phyloP scores from a whole-genome alignment of 1,139 yeast genomes.

The Candida sojae region DNA sequence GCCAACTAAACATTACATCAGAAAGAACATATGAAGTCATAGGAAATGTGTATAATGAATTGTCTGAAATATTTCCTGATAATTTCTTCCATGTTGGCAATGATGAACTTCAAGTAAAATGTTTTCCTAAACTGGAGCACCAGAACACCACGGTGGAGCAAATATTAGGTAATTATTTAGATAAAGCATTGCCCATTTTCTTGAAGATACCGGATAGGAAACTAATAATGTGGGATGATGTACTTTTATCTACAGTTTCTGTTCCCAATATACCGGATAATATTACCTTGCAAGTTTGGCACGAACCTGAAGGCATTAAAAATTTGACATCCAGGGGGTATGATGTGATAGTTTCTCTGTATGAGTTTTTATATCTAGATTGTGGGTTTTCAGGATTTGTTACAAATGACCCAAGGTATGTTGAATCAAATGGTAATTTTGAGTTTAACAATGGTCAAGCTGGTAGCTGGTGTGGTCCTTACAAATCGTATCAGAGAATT shows the following conservation, averaged over 20 bases:
- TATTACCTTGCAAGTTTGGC: slow-evolving; percentile 47
- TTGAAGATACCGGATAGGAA: slow-evolving; percentile 21
- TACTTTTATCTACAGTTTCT: slow-evolving; percentile 26
- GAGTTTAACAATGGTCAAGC: slow-evolving; percentile 34
- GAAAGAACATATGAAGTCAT: slow-evolving; percentile 38
- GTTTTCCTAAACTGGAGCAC: slow-evolving; percentile 27
- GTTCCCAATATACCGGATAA: slow-evolving; percentile 30
- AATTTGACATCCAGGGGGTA: slow-evolving; percentile 37
- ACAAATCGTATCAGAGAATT: slow-evolving; percentile 52
- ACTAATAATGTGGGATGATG: slow-evolving; percentile 52
- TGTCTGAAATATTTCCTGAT: slow-evolving; percentile 36
- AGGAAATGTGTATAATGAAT: slow-evolving; percentile 36
- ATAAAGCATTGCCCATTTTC: slow-evolving; percentile 38
- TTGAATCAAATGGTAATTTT: slow-evolving; percentile 24
- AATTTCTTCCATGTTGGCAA: slow-evolving; percentile 47
- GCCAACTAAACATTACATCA: slow-evolving; percentile 44
- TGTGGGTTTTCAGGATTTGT: slow-evolving; percentile 50
- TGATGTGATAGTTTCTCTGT: slow-evolving; percentile 44
- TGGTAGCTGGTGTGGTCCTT: slow-evolving; percentile 54
- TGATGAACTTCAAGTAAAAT: slow-evolving; percentile 41
- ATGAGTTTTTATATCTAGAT: slow-evolving; percentile 43
- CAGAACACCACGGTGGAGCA: slow-evolving; percentile 24
- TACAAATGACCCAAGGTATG: slow-evolving; percentile 39
- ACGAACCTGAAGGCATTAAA: slow-evolving; percentile 26
- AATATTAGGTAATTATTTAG: slow-evolving; percentile 42